phyloP scores from a whole-genome alignment of 2,329 filamentous ascomycete species.

The Xylaria sp. region DNA sequence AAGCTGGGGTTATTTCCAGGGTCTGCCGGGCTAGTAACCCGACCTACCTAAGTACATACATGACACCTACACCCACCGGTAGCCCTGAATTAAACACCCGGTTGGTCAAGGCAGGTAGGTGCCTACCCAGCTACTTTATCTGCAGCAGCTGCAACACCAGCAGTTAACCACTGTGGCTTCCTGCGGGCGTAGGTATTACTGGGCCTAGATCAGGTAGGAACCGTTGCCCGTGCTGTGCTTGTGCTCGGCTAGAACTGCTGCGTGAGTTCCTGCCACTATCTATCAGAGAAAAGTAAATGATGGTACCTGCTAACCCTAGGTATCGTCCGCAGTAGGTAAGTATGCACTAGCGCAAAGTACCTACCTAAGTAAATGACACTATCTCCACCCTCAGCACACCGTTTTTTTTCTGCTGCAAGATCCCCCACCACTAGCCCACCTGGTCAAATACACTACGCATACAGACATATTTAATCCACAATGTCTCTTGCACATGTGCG shows the following conservation, averaged over 20 bases:
- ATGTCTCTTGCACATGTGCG: constrained; percentile 4
- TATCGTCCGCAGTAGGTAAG: neutral
- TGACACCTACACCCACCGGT: too few relatives aligned
- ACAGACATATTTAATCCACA: constrained; percentile 3
- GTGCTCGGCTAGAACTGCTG: neutral
- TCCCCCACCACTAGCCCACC: constrained; percentile 4
- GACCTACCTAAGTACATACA: too few relatives aligned
- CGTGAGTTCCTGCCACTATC: neutral
- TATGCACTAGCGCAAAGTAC: neutral
- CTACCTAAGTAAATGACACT: neutral
- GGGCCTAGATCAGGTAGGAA: neutral
- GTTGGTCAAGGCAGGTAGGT: too few relatives aligned
- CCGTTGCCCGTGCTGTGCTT: neutral
- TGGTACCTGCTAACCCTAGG: neutral
- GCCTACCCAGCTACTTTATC: too few relatives aligned
- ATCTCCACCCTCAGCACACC: neutral
- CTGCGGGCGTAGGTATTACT: neutral
- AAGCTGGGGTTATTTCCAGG: neutral
- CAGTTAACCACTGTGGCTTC: constrained; percentile 1
- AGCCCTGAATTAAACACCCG: too few relatives aligned
- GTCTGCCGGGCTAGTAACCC: neutral
- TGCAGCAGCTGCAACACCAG: neutral
- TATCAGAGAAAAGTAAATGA: neutral
- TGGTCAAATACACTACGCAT: neutral
- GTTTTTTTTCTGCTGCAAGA: neutral